Base-by-base conservation (phyloP, 352 stramenopile species). In the Thalassiosira hispida region DNA sequence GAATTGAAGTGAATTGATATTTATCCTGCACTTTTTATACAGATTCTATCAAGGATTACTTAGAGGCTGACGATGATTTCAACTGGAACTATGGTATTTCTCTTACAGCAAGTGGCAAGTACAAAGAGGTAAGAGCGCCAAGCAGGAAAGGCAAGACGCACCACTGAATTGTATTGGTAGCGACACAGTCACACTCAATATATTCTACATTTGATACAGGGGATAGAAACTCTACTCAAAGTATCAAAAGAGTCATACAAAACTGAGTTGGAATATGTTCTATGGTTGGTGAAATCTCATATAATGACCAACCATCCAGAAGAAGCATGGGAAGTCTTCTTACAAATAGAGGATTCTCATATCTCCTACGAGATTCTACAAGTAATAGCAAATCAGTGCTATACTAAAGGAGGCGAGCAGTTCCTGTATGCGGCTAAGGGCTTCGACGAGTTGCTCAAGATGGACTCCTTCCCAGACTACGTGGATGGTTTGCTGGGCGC, bases 311-410 rank as follows among this genome's bases (percentile, higher is more conserved):
- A 95, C 66, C 97, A 97, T 46, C 94, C 96, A 42, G 96, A 94
- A 11, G 95, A 94, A 8, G 96, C 97, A 8, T 99, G 97, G 97
- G 96, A 98, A 47, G 80, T 98, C 33, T 98, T 98, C 79, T 86
- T 98, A 20, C 98, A 98, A 76, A 96, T 97, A 49, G 96, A 98
- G 77, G 98, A 97, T 78, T 95, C 92, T 69, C 95, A 97, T 75
- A 95, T 98, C 31, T 97, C 94, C 31, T 98, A 98, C 89, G 97
- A 98, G 55, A 72, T 99, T 31, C 88, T 99, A 14, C 95, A 98
- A 79, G 87, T 98, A 14, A 97, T 98, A 52, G 97, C 96, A 16
- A 97, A 98, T 69, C 96, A 99, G 81, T 98, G 96, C 87, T 99
- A 99, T 91, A 73, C 87, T 79, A 98, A 98, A 92, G 96, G 96